Base-by-base conservation (phyloP, 139 green algal genomes). In the Pleodorina starrii region DNA sequence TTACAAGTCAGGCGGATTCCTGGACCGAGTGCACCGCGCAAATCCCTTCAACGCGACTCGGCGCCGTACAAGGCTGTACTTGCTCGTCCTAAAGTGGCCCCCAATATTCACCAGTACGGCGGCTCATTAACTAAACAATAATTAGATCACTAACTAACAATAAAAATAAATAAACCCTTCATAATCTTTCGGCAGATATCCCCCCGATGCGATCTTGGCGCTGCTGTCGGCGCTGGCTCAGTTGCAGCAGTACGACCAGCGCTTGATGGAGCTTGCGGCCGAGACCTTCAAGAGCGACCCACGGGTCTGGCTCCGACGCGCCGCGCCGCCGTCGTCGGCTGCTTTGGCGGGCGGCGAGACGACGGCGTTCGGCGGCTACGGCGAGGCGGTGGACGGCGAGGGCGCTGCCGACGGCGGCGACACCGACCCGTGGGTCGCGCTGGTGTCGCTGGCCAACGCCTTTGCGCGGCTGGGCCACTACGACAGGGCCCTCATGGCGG, bases 381-480 rank as follows among this genome's bases (percentile, higher is more conserved):
- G 27, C 27, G 46, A 29, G 0, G 74, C 46, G 29, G 14, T 16
- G 44, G 29, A 63, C 5, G 44, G 17, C 48, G 57, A 76, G 72
- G 72, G 46, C 1, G 46, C 27, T 43, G 43, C 36, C 1, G 25
- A 9, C 27, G 46, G 74, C 74, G 43, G 1, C 16, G 72, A 0
- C n/a, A 25, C 27, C 14, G 74, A 82, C 74, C 74, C 74, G 9
- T 86, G 79, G 79, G 5, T 59, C n/a, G 16, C 4, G 59, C 42
- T 86, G 57, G 36, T 75, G 57, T 63, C 59, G 0, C 40, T 86
- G 54, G 59, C 40, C 6, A n/a, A 38, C 12, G 40, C 50, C 6
- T 59, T 76, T 14, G 57, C 79, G 5, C 42, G 40, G 25, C 79
- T 86, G 54, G 79, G 79, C 10, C 59, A 86, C 38, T 86, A 86